Evolutionary conservation across 2,329 filamentous ascomycete species (phyloP).

Genomic region (Teratosphaeria destructans): DNA sequence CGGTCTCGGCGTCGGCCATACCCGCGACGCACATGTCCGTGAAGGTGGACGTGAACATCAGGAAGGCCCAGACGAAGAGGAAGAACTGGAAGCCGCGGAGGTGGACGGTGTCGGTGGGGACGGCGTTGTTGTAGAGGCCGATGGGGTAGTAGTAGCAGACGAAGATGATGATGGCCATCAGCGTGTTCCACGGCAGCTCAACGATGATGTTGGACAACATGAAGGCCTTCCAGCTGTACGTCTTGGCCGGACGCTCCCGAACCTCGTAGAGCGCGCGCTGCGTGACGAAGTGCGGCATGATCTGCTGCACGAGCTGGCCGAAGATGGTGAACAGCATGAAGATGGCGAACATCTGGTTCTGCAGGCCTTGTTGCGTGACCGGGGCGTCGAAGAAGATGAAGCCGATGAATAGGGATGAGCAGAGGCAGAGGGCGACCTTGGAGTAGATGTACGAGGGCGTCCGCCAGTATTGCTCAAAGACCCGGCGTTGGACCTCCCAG

Average conservation of each 20-base stretch:
- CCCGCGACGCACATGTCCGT: slow-evolving; percentile 67
- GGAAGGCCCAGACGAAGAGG: slow-evolving; percentile 62
- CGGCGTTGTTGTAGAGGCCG: slow-evolving; percentile 62
- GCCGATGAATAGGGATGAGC: slow-evolving; percentile 62
- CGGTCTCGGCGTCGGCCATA: slow-evolving; percentile 63
- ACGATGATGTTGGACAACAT: slow-evolving; percentile 75
- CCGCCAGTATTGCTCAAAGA: slow-evolving; percentile 89
- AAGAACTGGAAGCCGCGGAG: slow-evolving; percentile 72
- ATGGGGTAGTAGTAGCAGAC: slow-evolving; percentile 81
- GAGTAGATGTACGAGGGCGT: slow-evolving; percentile 82
- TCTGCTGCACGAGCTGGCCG: slow-evolving; percentile 66
- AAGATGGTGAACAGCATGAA: slow-evolving; percentile 78
- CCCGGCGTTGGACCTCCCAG: slow-evolving; percentile 56
- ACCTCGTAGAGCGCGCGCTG: slow-evolving; percentile 76
- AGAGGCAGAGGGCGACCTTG: slow-evolving; percentile 58
- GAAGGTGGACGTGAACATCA: slow-evolving; percentile 63
- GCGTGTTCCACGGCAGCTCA: slow-evolving; percentile 73
- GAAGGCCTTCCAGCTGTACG: slow-evolving; percentile 78
- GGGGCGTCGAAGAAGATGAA: slow-evolving; percentile 56
- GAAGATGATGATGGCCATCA: slow-evolving; percentile 68
- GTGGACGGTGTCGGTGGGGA: slow-evolving; percentile 47
- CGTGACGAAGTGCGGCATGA: slow-evolving; percentile 77
- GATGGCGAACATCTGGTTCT: slow-evolving; percentile 78
- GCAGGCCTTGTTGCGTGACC: slow-evolving; percentile 64
- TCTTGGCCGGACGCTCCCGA: slow-evolving; percentile 72